Conservation (phyloP, 1,284 basidiomycete genomes). For the Naganishia sp. region DNA sequence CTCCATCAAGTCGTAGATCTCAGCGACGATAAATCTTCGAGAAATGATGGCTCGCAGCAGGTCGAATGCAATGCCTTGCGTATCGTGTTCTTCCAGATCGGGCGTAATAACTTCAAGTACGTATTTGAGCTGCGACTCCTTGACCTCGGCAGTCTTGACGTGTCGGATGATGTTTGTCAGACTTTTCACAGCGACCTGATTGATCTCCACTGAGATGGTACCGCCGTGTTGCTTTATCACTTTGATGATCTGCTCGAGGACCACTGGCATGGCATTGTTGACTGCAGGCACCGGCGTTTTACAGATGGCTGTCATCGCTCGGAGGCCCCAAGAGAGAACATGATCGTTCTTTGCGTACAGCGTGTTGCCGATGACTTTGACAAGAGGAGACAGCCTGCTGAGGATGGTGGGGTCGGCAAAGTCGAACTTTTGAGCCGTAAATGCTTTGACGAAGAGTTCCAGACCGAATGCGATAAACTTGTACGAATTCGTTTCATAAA, state of each 20-base stretch:
- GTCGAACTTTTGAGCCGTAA: slow-evolving; percentile 82
- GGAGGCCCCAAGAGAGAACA: slow-evolving; percentile 78
- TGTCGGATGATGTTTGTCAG: slow-evolving; percentile 84
- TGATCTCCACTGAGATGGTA: slow-evolving; percentile 79
- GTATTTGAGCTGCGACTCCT: slow-evolving; percentile 85
- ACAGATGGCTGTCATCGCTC: slow-evolving; percentile 76
- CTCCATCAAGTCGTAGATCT: slow-evolving; percentile 98
- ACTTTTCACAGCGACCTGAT: slow-evolving; percentile 84
- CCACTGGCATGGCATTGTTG: slow-evolving; percentile 75
- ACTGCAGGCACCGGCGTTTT: slow-evolving; percentile 81
- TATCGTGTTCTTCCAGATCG: slow-evolving; percentile 89
- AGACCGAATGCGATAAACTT: slow-evolving; percentile 92
- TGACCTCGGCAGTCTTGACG: slow-evolving; percentile 73
- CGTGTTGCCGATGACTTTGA: slow-evolving; percentile 85
- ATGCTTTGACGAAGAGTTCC: slow-evolving; percentile 85
- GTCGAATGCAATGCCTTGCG: slow-evolving; percentile 83
- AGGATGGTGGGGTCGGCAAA: slow-evolving; percentile 72
- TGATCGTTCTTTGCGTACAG: slow-evolving; percentile 80
- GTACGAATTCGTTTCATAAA: slow-evolving; percentile 74
- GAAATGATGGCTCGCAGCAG: slow-evolving; percentile 89
- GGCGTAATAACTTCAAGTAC: slow-evolving; percentile 82
- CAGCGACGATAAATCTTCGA: slow-evolving; percentile 88
- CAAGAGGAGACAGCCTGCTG: slow-evolving; percentile 80
- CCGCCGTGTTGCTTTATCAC: slow-evolving; percentile 82
- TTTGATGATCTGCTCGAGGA: slow-evolving; percentile 81